Evolutionary conservation across 2,329 filamentous ascomycete genomes (phyloP), one percentile per base, ranked within the genome.

Genomic region (Ophiocordyceps camponoti-rufipedis): DNA sequence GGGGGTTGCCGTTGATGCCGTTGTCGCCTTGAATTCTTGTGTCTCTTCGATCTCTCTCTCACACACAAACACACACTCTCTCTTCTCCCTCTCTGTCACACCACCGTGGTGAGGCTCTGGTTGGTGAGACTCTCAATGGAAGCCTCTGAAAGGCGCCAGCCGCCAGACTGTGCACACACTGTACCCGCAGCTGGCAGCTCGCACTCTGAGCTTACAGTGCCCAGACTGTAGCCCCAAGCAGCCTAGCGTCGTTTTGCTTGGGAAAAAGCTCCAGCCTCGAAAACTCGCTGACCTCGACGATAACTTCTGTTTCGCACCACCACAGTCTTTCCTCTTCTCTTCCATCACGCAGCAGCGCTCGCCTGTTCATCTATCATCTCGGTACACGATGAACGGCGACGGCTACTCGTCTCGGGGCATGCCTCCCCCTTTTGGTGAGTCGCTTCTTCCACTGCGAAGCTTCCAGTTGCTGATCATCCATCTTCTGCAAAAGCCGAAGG

Each of bases 331-430:
- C 9, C 6, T 2, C 19, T 41, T 40, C 28, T 49, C 49, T 49
- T 38, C 49, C 50, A 46, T 50, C 51, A 48, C 48, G 46, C 46
- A 31, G 18, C 10, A 13, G 8, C 19, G 42, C 45, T 44, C 46
- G 47, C 44, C 44, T 39, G 45, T 28, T 32, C 45, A 45, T 46
- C 49, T 44, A 41, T 18, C 31, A 44, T 48, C 48, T 43, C 43
- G 46, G 46, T 40, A 41, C 44, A 76, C 49, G 48, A 91, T 91
- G 85, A 89, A 89, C 81, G 84, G 83, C 60, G 84, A 89, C 62
- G 81, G 71, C 62, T 89, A 88, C 64, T 78, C 78, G 58, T 78
- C 82, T 55, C 76, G 84, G 76, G 83, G 84, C 85, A 69, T 62
- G 68, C 58, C 53, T 53, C 46, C 56, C 14, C 29, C n/a, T 11